Evolutionary conservation across 2,329 filamentous ascomycete species (phyloP), one percentile per base, ranked within the genome.

Genomic region (Diplodia scrobiculata): DNA sequence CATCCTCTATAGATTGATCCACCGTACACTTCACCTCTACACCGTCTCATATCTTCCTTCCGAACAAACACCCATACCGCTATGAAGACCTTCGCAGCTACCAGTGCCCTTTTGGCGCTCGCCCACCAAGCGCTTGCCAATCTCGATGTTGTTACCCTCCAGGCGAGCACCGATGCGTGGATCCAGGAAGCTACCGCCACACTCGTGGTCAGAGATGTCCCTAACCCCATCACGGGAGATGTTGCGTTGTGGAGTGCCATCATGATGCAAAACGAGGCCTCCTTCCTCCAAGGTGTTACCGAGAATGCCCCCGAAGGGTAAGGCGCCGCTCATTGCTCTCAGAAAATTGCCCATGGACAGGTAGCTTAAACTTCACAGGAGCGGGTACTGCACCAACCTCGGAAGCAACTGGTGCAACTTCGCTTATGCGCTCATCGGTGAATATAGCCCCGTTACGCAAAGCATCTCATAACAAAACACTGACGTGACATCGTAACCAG

Each of bases 221-320:
- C 70, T n/a, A 67, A 67, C 27, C 66, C 68, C 3, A 67, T 68
- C 48, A 67, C 68, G 5, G 71, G 71, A n/a, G 68, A 72, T 63
- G 68, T 67, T 66, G 70, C 71, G 1, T 65, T 72, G 21, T 72
- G 71, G 71, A 71, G 69, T 66, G 70, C 70, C 48, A 72, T 72
- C 41, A 70, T 71, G 69, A 72, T 71, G 67, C 70, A 72, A 17
- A 67, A 70, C 41, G n/a, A 68, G 29, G 68, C 70, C 50, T 55
- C 53, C n/a, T 72, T 72, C 45, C 68, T 71, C 13, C 71, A 72
- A 60, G 71, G 71, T 19, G 69, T 72, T n/a, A 72, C 69, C 13
- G 70, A 71, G 52, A 69, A 70, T 36, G 69, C 69, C 14, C 67
- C 50, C 10, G 50, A 11, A 17, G 50, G 50, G 25, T 52, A 52